Conservation (phyloP, 2,329 filamentous ascomycete genomes). For the Arachnomyces sp. region DNA sequence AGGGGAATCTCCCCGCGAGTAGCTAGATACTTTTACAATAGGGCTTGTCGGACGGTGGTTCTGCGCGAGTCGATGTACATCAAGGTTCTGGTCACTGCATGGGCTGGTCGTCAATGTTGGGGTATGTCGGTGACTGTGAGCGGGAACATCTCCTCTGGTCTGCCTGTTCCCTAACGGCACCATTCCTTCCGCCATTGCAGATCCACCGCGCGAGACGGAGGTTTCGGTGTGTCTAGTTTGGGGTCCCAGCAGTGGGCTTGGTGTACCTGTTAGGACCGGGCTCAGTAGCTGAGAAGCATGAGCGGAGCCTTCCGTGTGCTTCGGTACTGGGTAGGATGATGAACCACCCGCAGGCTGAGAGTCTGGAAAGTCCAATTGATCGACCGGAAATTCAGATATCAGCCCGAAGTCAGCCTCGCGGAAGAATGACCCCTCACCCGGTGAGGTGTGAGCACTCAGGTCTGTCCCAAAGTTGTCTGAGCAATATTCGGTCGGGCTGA, state of each 20-base stretch:
- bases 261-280: constrained; percentile 24
- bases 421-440: constrained; percentile 16
- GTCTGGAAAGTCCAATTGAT: constrained; percentile 7
- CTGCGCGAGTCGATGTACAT: constrained; percentile 12
- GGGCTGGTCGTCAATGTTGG: constrained; percentile 21
- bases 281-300: constrained; percentile 25
- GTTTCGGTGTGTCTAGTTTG: constrained; percentile 7
- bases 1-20: constrained; percentile 38
- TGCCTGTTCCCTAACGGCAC: constrained; percentile 6
- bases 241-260: constrained; percentile 21
- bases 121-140: constrained; percentile 13
- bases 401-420: constrained; percentile 16
- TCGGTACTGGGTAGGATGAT: no score
- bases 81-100: constrained; percentile 16
- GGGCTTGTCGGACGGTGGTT: constrained; percentile 32
- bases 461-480: constrained; percentile 21
- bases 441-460: constrained; percentile 22
- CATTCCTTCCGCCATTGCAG: neutral
- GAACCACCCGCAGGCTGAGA: neutral
- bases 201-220: neutral
- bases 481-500: constrained; percentile 17
- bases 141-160: constrained; percentile 10
- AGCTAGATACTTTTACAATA: constrained; percentile 37
- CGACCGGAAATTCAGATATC: constrained; percentile 9
- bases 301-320: constrained; percentile 4